phyloP scores from a whole-genome alignment of 2,329 filamentous ascomycete species.

The Xenoacremonium recifei region DNA sequence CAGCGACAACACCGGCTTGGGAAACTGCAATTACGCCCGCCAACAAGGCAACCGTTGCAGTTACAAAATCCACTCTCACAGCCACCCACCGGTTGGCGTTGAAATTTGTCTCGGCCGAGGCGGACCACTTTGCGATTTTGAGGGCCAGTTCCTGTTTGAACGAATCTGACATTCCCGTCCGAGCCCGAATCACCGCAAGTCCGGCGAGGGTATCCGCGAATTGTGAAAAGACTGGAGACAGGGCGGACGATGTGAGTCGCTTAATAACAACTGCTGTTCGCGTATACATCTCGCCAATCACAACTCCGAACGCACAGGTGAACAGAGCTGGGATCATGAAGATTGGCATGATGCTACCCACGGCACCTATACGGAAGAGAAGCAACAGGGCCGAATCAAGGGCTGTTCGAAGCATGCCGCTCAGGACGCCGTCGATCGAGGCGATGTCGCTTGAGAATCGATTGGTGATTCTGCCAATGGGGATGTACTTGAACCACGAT shows the following conservation, averaged over 20 bases:
- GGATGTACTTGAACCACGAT: constrained; percentile 55
- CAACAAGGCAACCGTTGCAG: constrained; percentile 48
- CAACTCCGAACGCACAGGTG: constrained; percentile 44
- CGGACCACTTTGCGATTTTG: constrained; percentile 46
- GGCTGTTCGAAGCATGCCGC: constrained; percentile 42
- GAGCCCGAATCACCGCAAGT: constrained; percentile 50
- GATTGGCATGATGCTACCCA: constrained; percentile 51
- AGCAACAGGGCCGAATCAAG: constrained; percentile 43
- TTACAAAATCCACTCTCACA: constrained; percentile 53
- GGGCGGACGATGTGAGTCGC: constrained; percentile 43
- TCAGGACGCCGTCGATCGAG: constrained; percentile 51
- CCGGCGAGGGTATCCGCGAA: constrained; percentile 54
- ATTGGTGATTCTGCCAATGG: constrained; percentile 52
- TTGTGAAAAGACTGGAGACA: constrained; percentile 56
- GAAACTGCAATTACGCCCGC: constrained; percentile 53
- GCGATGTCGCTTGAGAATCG: constrained; percentile 57
- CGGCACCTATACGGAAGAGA: constrained; percentile 44
- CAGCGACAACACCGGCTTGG: constrained; percentile 44
- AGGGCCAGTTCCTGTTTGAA: constrained; percentile 51
- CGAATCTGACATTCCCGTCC: constrained; percentile 44
- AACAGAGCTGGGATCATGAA: constrained; percentile 47
- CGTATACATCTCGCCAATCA: constrained; percentile 51
- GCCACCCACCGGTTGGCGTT: constrained; percentile 59
- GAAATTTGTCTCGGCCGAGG: constrained; percentile 47
- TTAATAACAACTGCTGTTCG: constrained; percentile 47